Conservation (phyloP, 805 yeast species). For the Lipomyces kockii region DNA sequence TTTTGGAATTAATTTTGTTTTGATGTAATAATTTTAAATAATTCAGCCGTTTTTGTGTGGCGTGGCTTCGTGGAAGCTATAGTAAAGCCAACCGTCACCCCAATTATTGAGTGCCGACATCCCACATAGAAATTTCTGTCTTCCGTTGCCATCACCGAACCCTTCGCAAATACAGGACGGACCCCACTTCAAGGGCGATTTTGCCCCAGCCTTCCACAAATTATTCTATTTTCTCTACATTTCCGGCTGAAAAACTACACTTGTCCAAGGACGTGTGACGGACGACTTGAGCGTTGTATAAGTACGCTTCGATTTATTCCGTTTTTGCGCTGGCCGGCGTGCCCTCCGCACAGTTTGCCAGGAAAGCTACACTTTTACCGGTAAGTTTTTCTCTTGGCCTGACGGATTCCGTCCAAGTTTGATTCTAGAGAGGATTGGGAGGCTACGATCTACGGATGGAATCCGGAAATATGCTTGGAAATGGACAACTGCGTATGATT, state of each 20-base stretch:
- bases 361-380: background rate
- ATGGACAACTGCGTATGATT: background rate
- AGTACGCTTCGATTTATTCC: constrained; percentile 1
- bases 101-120: no score
- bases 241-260: background rate
- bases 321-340: constrained; percentile 4
- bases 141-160: background rate
- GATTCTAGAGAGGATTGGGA: background rate
- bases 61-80: no score
- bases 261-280: constrained; percentile 3
- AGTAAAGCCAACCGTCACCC: no score
- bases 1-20: no score
- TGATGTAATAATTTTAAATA: no score
- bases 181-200: background rate
- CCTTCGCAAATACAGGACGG: background rate
- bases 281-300: background rate
- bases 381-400: constrained; percentile 2
- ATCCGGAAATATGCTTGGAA: background rate
- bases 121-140: background rate
- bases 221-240: background rate
- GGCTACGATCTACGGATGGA: background rate
- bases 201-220: background rate
- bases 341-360: constrained; percentile 3
- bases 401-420: background rate
- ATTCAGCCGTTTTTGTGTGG: no score